Percentiles rank a stretch among this genome's conserved stretches.
phyloP scores from a whole-genome alignment of 1,284 basidiomycete genomes.

The Papiliotrema terrestris region DNA sequence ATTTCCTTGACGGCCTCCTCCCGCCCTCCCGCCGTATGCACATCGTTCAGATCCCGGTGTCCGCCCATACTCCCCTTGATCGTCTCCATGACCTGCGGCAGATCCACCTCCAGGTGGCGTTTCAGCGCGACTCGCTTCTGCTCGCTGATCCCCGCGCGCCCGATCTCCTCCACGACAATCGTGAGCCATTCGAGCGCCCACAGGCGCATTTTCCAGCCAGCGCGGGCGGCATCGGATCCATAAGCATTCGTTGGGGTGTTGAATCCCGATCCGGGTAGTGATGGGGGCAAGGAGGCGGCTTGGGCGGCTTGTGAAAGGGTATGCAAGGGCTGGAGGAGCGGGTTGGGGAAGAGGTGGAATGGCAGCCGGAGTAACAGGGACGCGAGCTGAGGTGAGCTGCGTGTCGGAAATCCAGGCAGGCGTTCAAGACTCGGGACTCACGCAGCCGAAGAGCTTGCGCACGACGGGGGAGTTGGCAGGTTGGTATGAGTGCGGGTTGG shows the following conservation, averaged over 20 bases:
- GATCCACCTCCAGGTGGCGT: slow-evolving; percentile 52
- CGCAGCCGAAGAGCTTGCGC: slow-evolving; percentile 79
- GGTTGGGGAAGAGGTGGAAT: slow-evolving; percentile 37
- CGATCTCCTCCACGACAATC: slow-evolving; percentile 78
- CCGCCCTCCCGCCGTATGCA: slow-evolving; percentile 9
- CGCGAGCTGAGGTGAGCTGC: slow-evolving; percentile 28
- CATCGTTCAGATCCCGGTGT: slow-evolving; percentile 4
- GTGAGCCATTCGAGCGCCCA: slow-evolving; percentile 67
- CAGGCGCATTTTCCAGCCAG: slow-evolving; percentile 29
- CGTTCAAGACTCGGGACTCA: slow-evolving; percentile 48
- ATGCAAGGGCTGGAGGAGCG: slow-evolving; percentile 36
- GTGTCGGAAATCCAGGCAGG: no score
- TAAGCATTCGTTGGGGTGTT: slow-evolving; percentile 24
- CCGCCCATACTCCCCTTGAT: slow-evolving; percentile 57
- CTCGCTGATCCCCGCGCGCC: slow-evolving; percentile 68
- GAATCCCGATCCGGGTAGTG: slow-evolving; percentile 34
- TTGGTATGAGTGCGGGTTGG: slow-evolving; percentile 32
- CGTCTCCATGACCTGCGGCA: slow-evolving; percentile 65
- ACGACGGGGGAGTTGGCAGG: slow-evolving; percentile 58
- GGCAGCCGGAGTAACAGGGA: slow-evolving; percentile 40
- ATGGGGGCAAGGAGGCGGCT: slow-evolving; percentile 31
- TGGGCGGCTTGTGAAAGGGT: slow-evolving; percentile 32
- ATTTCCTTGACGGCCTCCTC: slow-evolving; percentile 54
- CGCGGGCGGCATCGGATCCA: slow-evolving; percentile 11
- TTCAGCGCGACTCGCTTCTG: slow-evolving; percentile 52